Conservation (phyloP, 2,329 filamentous ascomycete genomes). For the Thielaviopsis ethacetica region DNA sequence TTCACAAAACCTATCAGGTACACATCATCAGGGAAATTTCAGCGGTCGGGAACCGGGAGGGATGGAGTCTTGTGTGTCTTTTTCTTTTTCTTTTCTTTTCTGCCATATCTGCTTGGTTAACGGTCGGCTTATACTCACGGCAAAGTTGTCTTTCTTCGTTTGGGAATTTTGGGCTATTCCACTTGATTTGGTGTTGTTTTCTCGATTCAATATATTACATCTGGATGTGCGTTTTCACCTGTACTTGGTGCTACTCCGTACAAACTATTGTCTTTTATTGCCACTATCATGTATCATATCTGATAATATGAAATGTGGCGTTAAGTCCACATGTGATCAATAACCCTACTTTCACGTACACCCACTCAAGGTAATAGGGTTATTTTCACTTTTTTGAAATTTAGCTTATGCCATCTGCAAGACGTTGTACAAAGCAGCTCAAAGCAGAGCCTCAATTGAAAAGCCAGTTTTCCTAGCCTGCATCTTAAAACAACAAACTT, state of each 20-base stretch:
- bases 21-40: not conserved
- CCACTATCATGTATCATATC: not conserved
- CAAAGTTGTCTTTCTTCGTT: not conserved
- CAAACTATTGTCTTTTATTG: not conserved
- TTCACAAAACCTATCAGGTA: not conserved
- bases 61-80: not conserved
- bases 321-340: not conserved
- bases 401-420: no score
- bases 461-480: not conserved
- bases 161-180: not conserved
- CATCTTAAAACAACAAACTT: not conserved
- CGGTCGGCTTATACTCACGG: not conserved
- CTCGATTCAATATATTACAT: not conserved
- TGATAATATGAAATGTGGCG: not conserved
- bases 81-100: not conserved
- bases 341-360: not conserved
- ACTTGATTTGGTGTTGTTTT: not conserved
- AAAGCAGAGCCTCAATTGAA: not conserved
- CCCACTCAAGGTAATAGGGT: no score
- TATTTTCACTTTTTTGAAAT: no score
- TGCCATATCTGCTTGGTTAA: not conserved
- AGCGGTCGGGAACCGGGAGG: not conserved
- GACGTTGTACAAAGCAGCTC: no score
- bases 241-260: not conserved
- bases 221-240: not conserved